Percentiles rank a stretch among this genome's conserved stretches.
Evolutionary conservation across 202 grass and related monocot species (phyloP).

Genomic region (Zizania palustris): DNA sequence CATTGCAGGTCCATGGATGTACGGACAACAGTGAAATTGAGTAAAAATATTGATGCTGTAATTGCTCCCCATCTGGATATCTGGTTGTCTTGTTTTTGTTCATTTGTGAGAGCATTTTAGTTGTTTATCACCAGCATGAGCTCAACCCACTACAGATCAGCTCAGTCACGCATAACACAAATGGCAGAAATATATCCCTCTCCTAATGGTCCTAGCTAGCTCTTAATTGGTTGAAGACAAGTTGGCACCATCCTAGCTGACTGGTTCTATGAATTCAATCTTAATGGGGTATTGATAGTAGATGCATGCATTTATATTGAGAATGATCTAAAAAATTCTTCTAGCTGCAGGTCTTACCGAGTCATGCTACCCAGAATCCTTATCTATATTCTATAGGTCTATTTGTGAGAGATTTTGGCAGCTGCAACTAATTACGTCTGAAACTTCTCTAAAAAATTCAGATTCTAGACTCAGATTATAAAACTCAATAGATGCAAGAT

Average conservation of each 20-base stretch:
- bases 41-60: not conserved
- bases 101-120: conserved; percentile 9
- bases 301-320: not conserved
- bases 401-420: no score
- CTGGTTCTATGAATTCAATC: not conserved
- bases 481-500: no score
- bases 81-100: not conserved
- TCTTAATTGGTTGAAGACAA: conserved; percentile 14
- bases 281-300: not conserved
- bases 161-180: not conserved
- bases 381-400: no score
- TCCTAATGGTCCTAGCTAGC: not conserved
- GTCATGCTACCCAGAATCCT: no score
- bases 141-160: conserved; percentile 11
- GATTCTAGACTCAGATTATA: no score
- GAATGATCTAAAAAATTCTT: not conserved
- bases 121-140: conserved; percentile 27
- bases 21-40: not conserved
- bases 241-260: not conserved
- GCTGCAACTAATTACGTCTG: no score
- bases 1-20: not conserved
- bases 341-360: no score
- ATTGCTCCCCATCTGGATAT: not conserved
- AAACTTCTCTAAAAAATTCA: no score
- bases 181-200: conserved; percentile 3